A percentile compares a stretch with the other conserved stretches of the same genome.
Conservation (phyloP, 352 stramenopile species). For the Chrysophaeum taylorii region DNA sequence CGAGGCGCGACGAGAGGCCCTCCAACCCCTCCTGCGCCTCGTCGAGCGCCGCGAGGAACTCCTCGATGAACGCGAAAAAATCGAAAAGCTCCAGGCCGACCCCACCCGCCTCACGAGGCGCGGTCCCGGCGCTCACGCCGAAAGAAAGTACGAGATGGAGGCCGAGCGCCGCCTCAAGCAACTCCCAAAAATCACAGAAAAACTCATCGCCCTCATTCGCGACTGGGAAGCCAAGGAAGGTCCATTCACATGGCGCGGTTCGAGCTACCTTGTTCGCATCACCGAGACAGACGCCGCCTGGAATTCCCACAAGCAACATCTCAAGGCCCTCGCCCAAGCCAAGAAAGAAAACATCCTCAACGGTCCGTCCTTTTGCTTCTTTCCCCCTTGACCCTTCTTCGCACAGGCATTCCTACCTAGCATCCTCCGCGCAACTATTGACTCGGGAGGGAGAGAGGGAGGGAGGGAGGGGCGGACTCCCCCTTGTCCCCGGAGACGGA, state of each 20-base stretch:
- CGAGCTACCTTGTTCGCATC: not conserved
- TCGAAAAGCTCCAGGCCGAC: not conserved
- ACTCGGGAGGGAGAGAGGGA: too few species aligned
- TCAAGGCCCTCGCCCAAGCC: too few species aligned
- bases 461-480: too few species aligned
- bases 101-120: not conserved
- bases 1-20: not conserved
- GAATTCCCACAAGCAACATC: too few species aligned
- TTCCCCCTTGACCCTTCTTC: too few species aligned
- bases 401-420: too few species aligned
- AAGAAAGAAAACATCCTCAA: too few species aligned
- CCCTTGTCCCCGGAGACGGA: too few species aligned
- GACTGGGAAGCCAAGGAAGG: not conserved
- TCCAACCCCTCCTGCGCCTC: not conserved
- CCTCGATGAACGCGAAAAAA: not conserved
- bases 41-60: slow-evolving; percentile 5
- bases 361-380: too few species aligned
- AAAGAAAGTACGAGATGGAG: slow-evolving; percentile 9
- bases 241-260: not conserved
- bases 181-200: slow-evolving; percentile 1
- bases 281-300: too few species aligned
- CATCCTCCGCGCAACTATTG: too few species aligned
- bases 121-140: not conserved
- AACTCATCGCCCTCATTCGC: not conserved
- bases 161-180: not conserved